phyloP scores from a whole-genome alignment of 2,329 filamentous ascomycete genomes.

The Sphaceloma murrayae region DNA sequence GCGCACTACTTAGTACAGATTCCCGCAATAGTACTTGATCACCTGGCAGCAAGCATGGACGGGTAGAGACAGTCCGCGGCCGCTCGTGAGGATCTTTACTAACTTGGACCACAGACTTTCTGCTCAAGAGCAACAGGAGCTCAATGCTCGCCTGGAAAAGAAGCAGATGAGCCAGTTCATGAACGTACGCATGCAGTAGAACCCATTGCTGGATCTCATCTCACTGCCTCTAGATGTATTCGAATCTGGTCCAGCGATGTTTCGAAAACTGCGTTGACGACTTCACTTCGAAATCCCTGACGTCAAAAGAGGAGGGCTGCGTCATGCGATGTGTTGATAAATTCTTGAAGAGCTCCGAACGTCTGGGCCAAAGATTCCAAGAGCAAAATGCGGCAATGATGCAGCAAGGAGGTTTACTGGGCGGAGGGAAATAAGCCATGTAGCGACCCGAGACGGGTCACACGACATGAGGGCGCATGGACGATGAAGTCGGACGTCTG shows the following conservation, averaged over 20 bases:
- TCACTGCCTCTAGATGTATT: constrained; percentile 55
- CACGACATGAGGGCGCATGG: neutral
- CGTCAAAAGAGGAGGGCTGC: constrained; percentile 79
- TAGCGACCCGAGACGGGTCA: neutral
- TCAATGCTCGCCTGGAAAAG: constrained; percentile 89
- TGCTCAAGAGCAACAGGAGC: constrained; percentile 75
- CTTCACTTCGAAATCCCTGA: constrained; percentile 94
- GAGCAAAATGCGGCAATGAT: constrained; percentile 61
- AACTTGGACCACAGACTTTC: constrained; percentile 49
- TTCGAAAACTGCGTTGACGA: constrained; percentile 96
- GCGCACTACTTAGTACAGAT: neutral
- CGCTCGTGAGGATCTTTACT: neutral
- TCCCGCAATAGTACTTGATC: neutral
- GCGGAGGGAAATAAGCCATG: constrained; percentile 18
- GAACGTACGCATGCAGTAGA: constrained; percentile 52
- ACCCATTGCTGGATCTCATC: neutral
- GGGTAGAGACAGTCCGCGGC: neutral
- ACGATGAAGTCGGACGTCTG: neutral
- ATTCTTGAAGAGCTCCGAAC: constrained; percentile 82
- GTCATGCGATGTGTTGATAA: constrained; percentile 93
- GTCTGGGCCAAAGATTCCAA: constrained; percentile 83
- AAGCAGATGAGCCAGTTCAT: constrained; percentile 99
- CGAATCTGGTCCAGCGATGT: constrained; percentile 73
- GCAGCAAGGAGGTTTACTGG: constrained; percentile 43
- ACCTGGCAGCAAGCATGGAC: constrained; percentile 2